Evolutionary conservation across 73 alveolate species (phyloP), one percentile per base, ranked within the genome.

Genomic region (Blepharisma stoltei): DNA sequence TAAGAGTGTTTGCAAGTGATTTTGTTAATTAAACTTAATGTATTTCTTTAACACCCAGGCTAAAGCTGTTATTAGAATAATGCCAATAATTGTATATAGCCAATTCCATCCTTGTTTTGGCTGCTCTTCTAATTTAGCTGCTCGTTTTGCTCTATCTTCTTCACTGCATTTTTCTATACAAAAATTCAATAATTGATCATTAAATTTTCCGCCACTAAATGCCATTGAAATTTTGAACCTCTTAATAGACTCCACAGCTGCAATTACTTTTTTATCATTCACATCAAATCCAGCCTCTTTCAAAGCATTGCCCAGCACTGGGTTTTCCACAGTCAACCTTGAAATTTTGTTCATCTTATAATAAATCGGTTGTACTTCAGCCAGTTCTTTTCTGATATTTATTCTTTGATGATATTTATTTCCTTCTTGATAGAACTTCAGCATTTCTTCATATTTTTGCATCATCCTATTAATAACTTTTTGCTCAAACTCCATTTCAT

Each of bases 81-180:
- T 32, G 0, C 41, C 41, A 32, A 32, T 32, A 32, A 32, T 32
- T 32, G 41, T 32, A 32, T 32, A 32, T 32, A 32, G 41, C 3
- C 41, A 32, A 3, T 3, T 32, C 41, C 41, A 32, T 32, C 41
- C 41, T 32, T 32, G 0, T 32, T 32, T 32, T 32, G 41, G 41
- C 41, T 32, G 41, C 41, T 32, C 41, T 32, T 32, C 41, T 32
- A 32, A 0, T 32, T 32, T 32, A 32, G 41, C 41, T 1, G 14
- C 23, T 0, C 23, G 73, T 38, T 60, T 60, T 25, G n/a, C 23
- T 25, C 23, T 60, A n/a, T 60, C 73, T 18, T 25, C 45, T 60
- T 60, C 73, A 60, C 46, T 18, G 5, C 73, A 60, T 60, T 60
- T 60, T 25, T 60, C 73, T 38, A 60, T 60, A 25, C 73, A 60